A percentile compares a stretch with the other conserved stretches of the same genome.
These are phyloP conservation scores for Talaromyces nanjingensis DNA, from an alignment of 495 filamentous ascomycete genomes.

Conservation along the genomic window DNA sequence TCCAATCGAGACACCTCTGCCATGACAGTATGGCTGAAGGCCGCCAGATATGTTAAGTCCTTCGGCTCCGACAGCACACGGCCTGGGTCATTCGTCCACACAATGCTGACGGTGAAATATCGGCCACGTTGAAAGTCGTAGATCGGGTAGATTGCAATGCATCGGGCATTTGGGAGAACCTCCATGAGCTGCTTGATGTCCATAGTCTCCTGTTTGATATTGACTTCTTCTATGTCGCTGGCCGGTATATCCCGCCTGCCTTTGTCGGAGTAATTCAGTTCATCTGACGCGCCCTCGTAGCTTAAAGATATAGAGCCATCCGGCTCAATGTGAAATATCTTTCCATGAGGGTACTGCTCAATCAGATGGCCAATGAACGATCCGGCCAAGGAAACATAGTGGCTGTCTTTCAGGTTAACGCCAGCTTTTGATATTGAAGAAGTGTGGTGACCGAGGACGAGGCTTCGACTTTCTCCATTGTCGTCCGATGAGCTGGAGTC, in stretches of 20 bases:
- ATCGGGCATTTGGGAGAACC: constrained; percentile 20
- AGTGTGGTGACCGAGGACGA: not conserved
- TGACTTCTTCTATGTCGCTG: not conserved
- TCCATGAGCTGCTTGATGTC: constrained; percentile 21
- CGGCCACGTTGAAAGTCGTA: not conserved
- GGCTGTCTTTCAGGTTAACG: not conserved
- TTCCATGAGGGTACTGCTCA: not conserved
- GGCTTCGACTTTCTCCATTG: not conserved
- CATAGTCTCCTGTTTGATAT: constrained; percentile 19
- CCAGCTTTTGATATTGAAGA: not conserved
- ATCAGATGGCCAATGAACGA: not conserved
- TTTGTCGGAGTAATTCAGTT: not conserved
- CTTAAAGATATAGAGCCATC: not conserved
- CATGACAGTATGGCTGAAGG: not conserved
- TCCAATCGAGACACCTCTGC: not conserved
- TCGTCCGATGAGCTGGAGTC: not conserved
- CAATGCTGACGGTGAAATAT: not conserved
- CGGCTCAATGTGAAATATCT: not conserved
- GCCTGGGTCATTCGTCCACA: not conserved
- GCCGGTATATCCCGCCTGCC: not conserved
- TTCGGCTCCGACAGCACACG: not conserved
- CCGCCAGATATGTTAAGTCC: not conserved
- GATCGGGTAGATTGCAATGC: constrained; percentile 30
- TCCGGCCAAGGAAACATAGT: not conserved
- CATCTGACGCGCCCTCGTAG: not conserved